Percentiles rank a stretch among this genome's conserved stretches.
Conservation (phyloP, 768 basidiomycete species). For the Leccinum truebloodii region DNA sequence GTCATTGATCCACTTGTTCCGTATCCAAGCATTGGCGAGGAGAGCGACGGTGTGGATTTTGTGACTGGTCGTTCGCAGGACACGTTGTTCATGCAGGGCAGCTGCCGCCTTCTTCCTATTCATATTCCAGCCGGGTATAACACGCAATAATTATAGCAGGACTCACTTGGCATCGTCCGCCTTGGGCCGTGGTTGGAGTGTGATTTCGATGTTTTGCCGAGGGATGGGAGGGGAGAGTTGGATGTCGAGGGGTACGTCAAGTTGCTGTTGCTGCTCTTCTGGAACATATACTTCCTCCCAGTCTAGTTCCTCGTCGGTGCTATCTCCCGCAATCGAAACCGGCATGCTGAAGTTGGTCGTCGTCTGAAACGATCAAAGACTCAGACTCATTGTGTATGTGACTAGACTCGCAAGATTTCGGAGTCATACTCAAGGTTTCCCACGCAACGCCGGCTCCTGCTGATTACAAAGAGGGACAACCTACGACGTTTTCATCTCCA, state of each 20-base stretch:
- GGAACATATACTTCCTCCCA: conserved; percentile 79
- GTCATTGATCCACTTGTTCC: conserved; percentile 88
- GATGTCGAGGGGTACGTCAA: conserved; percentile 25
- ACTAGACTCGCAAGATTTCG: conserved; percentile 19
- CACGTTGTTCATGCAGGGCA: conserved; percentile 64
- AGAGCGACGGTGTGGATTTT: conserved; percentile 88
- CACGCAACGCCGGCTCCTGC: too few relatives aligned
- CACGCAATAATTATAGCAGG: not conserved
- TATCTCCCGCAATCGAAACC: conserved; percentile 22
- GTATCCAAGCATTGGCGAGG: conserved; percentile 66
- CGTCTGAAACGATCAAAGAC: conserved; percentile 6
- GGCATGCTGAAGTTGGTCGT: conserved; percentile 19
- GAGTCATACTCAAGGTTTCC: too few relatives aligned
- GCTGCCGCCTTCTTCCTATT: conserved; percentile 41
- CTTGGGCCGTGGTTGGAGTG: conserved; percentile 49
- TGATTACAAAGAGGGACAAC: too few relatives aligned
- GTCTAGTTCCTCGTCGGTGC: conserved; percentile 68
- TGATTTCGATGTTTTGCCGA: conserved; percentile 67
- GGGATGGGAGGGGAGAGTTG: conserved; percentile 33
- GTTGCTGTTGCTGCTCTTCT: conserved; percentile 22
- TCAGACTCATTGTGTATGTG: conserved; percentile 17
- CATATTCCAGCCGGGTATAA: conserved; percentile 33
- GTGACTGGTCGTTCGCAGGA: conserved; percentile 77
- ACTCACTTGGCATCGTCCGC: conserved; percentile 48
- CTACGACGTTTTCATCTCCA: too few relatives aligned